These are phyloP conservation scores for Botrytis cinerea DNA, from an alignment of 2,329 filamentous ascomycete species.

Conservation along the genomic window DNA sequence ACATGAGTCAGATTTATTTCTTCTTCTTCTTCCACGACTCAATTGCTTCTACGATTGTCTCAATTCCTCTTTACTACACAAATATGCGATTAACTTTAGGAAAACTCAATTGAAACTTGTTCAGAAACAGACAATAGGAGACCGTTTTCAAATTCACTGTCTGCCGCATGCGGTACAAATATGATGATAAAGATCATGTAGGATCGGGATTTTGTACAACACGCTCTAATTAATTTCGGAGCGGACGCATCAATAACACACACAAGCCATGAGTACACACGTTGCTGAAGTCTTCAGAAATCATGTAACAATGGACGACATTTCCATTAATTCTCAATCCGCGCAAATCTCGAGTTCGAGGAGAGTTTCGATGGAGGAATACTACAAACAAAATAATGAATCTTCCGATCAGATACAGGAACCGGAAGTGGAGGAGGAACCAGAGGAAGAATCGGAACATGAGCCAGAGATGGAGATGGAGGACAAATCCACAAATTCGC, in stretches of 20 bases:
- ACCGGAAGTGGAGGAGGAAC: constrained; percentile 7
- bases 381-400: constrained; percentile 18
- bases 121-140: constrained; percentile 6
- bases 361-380: constrained; percentile 19
- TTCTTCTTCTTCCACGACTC: background rate
- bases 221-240: background rate
- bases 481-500: background rate
- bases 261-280: constrained; percentile 18
- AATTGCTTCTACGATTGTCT: constrained; percentile 4
- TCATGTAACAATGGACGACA: constrained; percentile 23
- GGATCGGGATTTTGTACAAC: constrained; percentile 8
- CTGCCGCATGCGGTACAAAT: constrained; percentile 16
- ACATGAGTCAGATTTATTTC: constrained; percentile 14
- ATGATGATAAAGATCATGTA: constrained; percentile 8
- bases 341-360: constrained; percentile 3
- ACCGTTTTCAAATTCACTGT: constrained; percentile 9
- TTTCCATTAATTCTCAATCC: background rate
- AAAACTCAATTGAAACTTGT: constrained; percentile 3
- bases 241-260: constrained; percentile 1
- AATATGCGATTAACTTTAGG: constrained; percentile 9
- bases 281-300: constrained; percentile 8
- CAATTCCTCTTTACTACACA: background rate
- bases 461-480: constrained; percentile 3
- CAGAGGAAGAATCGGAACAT: constrained; percentile 10
- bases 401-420: constrained; percentile 12